A percentile compares a stretch with the other conserved stretches of the same genome.
phyloP scores from a whole-genome alignment of 331 rosid genomes.

The Malus hybrid region DNA sequence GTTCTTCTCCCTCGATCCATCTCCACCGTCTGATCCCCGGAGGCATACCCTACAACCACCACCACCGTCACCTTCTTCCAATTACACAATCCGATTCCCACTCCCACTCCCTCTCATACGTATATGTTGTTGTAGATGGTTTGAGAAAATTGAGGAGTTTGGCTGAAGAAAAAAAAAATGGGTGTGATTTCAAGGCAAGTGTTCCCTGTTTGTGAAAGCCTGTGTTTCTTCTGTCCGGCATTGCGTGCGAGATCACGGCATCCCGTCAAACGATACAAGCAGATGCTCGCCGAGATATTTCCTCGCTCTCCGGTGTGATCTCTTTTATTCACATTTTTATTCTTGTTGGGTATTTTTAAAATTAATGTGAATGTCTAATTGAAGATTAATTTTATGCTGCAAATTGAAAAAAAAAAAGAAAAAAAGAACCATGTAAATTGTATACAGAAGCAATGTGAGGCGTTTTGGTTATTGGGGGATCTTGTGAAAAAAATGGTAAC shows the following conservation, averaged over 20 bases:
- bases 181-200: conserved; percentile 59
- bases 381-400: neutral
- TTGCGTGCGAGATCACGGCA: conserved; percentile 68
- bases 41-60: neutral
- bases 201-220: conserved; percentile 66
- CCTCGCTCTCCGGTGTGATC: conserved; percentile 56
- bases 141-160: neutral
- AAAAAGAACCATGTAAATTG: neutral
- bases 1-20: neutral
- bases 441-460: neutral
- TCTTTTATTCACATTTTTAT: neutral
- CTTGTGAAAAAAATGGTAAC: neutral
- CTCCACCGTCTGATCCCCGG: conserved; percentile 8
- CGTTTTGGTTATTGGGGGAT: neutral
- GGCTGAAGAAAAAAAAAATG: conserved; percentile 22
- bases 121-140: neutral
- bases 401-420: neutral
- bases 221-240: conserved; percentile 79
- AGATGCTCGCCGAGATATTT: conserved; percentile 66
- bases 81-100: neutral
- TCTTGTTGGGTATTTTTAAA: neutral
- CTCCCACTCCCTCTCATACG: neutral
- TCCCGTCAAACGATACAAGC: conserved; percentile 80
- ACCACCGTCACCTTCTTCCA: neutral
- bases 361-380: neutral